These are phyloP conservation scores for Leptodontidium sp. DNA, from an alignment of 2,329 filamentous ascomycete species.

Conservation along the genomic window DNA sequence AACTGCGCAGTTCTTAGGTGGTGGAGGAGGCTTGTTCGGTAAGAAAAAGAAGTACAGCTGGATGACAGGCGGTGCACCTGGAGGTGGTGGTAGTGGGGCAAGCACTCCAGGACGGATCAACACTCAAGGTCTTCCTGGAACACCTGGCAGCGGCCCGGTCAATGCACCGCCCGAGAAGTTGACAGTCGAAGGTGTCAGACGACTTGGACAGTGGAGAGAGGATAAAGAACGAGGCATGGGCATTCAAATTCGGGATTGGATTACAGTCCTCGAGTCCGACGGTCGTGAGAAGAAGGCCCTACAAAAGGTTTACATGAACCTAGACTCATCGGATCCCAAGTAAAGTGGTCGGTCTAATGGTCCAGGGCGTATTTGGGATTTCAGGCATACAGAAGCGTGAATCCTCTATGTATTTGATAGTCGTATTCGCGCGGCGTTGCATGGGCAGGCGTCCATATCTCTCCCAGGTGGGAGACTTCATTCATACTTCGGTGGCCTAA, in stretches of 20 bases:
- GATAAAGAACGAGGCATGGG: slow-evolving; percentile 77
- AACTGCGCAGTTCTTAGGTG: slow-evolving; percentile 77
- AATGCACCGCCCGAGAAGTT: slow-evolving; percentile 52
- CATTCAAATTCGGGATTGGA: slow-evolving; percentile 85
- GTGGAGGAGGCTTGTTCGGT: slow-evolving; percentile 63
- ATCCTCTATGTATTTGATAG: slow-evolving; percentile 33
- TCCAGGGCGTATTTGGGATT: slow-evolving; percentile 6
- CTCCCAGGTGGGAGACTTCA: slow-evolving; percentile 20
- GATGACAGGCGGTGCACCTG: slow-evolving; percentile 65
- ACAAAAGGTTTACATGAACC: slow-evolving; percentile 52
- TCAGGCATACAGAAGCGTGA: slow-evolving; percentile 16
- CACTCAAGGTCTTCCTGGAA: slow-evolving; percentile 49
- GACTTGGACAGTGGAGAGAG: slow-evolving; percentile 80
- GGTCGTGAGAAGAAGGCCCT: slow-evolving; percentile 71
- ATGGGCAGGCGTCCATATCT: slow-evolving; percentile 33
- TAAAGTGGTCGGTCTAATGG: slow-evolving; percentile 49
- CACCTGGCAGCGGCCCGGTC: slow-evolving; percentile 47
- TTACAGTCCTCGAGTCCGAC: slow-evolving; percentile 81
- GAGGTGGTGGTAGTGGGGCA: slow-evolving; percentile 56
- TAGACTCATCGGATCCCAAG: slow-evolving; percentile 44
- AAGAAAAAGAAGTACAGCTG: slow-evolving; percentile 78
- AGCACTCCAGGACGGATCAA: slow-evolving; percentile 55
- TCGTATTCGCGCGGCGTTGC: slow-evolving; percentile 37
- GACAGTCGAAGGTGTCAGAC: slow-evolving; percentile 66
- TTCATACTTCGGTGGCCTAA: slow-evolving; percentile 4